phyloP scores from a whole-genome alignment of 2,329 filamentous ascomycete species.

The Cryphonectria radicalis region DNA sequence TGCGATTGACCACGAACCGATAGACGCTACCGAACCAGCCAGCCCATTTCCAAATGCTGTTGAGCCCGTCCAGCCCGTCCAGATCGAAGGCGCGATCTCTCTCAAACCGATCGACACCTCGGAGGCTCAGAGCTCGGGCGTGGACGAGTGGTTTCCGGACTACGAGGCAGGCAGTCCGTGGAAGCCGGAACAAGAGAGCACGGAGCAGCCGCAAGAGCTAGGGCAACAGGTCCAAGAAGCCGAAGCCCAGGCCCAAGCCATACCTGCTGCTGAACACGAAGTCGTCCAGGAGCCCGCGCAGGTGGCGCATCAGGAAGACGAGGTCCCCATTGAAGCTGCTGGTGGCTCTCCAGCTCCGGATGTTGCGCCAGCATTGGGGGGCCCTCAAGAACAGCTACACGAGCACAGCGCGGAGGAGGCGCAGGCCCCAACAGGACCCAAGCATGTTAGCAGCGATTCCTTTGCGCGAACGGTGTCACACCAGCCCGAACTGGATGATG shows the following conservation, averaged over 20 bases:
- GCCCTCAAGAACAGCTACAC: constrained; percentile 15
- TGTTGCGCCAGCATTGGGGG: not conserved
- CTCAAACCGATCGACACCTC: constrained; percentile 11
- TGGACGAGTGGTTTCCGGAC: constrained; percentile 40
- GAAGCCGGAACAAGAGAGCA: constrained; percentile 26
- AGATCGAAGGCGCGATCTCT: not conserved
- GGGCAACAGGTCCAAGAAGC: not conserved
- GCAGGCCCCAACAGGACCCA: constrained; percentile 42
- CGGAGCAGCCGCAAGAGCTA: constrained; percentile 15
- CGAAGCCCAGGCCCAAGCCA: not conserved
- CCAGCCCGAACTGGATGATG: constrained; percentile 62
- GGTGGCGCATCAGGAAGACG: constrained; percentile 13
- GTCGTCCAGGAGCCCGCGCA: constrained; percentile 9
- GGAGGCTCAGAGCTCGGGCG: constrained; percentile 27
- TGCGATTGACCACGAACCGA: constrained; percentile 16
- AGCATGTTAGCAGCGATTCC: constrained; percentile 64
- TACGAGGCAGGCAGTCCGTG: constrained; percentile 36
- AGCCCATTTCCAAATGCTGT: constrained; percentile 15
- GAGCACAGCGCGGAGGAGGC: constrained; percentile 26
- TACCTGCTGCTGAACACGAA: not conserved
- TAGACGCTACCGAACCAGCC: constrained; percentile 13
- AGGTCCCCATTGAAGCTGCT: not conserved
- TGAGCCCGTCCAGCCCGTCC: not conserved
- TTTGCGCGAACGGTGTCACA: constrained; percentile 68
- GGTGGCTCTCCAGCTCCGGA: not conserved